Evolutionary conservation across 768 basidiomycete species (phyloP), one percentile per base, ranked within the genome.

Genomic region (Piloderma croceum): DNA sequence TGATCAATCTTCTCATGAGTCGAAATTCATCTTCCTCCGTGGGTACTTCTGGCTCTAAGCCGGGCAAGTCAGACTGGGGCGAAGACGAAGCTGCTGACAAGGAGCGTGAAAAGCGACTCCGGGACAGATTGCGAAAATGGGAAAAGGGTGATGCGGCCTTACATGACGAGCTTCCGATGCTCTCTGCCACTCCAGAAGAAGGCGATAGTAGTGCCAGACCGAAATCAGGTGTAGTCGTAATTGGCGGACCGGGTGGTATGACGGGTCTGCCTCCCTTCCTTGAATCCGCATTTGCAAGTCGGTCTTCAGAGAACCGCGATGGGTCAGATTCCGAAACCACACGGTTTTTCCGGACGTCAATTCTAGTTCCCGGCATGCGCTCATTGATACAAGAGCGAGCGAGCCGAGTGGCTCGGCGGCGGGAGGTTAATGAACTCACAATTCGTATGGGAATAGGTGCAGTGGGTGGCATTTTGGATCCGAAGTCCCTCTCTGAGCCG

Each of bases 371-470:
- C 4, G 56, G 62, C 13, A 55, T 61, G 3, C 76, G 89, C 10
- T 79, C 81, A 9, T 54, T 67, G 20, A 48, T 53, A 2, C 60
- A 65, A 9, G 89, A 91, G 54, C 70, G 68, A 32, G 59, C 65
- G 6, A 73, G 67, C 36, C 76, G 89, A 34, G 67, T 81, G 44
- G 62, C 65, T 3, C 67, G 89, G 24, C 69, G 89, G 42, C 68
- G 77, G 42, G 82, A 90, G 49, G 76, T 89, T 40, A 91, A 91
- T 56, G 81, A 87, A 51, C 62, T 91, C 33, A 80, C 76, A 0
- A 83, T 88, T 71, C 76, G 85, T n/a, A 87, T 89, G 79, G 89
- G 77, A 5, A 69, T 90, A 25, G 84, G 83, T 24, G 74, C 75
- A 0, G 71, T 88, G 6, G 89, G 89, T 7, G 90, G 89, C 9